phyloP scores from a whole-genome alignment of 1,139 yeast genomes.

The Lodderomyces beijingensis region DNA sequence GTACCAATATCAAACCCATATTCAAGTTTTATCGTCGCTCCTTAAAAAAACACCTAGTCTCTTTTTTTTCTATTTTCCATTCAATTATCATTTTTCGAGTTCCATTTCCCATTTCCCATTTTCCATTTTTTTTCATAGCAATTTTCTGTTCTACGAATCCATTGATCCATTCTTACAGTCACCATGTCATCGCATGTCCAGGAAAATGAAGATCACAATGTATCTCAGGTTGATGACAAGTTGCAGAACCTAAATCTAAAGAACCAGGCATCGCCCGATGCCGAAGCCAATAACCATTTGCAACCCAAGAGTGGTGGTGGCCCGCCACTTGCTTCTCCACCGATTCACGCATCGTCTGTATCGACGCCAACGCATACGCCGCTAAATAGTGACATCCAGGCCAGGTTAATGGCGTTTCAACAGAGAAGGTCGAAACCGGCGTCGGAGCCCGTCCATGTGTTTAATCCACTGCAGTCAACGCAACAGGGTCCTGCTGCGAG shows the following conservation, averaged over 20 bases:
- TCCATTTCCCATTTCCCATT: neutral
- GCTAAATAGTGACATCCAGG: slow-evolving; percentile 65
- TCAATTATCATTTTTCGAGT: neutral
- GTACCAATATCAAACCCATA: too few species aligned
- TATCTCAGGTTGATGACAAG: too few species aligned
- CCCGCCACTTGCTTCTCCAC: neutral
- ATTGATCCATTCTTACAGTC: too few species aligned
- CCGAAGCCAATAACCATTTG: too few species aligned
- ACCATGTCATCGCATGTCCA: too few species aligned
- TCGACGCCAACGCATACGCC: slow-evolving; percentile 18
- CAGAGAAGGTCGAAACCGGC: slow-evolving; percentile 48
- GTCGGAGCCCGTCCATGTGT: slow-evolving; percentile 10
- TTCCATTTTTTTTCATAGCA: neutral
- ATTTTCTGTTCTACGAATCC: too few species aligned
- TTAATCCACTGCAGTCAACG: slow-evolving; percentile 4
- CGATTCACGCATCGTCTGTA: slow-evolving; percentile 3
- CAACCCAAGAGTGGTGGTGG: neutral
- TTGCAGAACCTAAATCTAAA: too few species aligned
- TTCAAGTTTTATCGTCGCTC: too few species aligned
- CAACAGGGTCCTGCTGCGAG: too few species aligned
- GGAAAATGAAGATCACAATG: too few species aligned
- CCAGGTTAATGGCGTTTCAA: slow-evolving; percentile 70
- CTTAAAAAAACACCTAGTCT: too few species aligned
- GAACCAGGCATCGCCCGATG: too few species aligned
- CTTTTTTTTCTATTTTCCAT: neutral